Evolutionary conservation across 192 early-diverging fungal species (phyloP).

Genomic region (Coemansia sp.): DNA sequence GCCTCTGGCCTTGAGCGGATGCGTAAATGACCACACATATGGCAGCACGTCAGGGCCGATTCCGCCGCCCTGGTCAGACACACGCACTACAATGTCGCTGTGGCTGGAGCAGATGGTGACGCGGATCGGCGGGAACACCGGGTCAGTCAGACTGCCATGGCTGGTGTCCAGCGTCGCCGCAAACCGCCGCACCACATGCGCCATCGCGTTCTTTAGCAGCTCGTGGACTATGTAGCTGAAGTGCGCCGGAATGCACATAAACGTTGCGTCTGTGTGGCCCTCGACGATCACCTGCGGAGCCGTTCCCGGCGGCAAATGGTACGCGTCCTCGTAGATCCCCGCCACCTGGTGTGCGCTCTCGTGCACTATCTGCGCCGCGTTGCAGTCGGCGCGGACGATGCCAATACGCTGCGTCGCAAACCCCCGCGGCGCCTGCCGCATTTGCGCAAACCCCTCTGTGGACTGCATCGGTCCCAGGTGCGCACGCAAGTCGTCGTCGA

Average conservation of each 20-base stretch:
- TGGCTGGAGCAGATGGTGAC: slow-evolving; percentile 81
- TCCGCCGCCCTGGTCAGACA: slow-evolving; percentile 93
- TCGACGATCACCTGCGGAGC: slow-evolving; percentile 78
- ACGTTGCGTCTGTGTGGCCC: slow-evolving; percentile 70
- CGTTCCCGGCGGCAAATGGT: slow-evolving; percentile 46
- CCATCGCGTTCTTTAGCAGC: slow-evolving; percentile 85
- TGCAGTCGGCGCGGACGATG: slow-evolving; percentile 47
- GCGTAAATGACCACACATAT: slow-evolving; percentile 83
- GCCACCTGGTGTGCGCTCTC: slow-evolving; percentile 43
- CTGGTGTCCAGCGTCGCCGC: slow-evolving; percentile 22
- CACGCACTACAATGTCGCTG: slow-evolving; percentile 81
- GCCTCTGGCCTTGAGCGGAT: slow-evolving; percentile 62
- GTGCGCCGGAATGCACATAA: slow-evolving; percentile 95
- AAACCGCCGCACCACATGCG: slow-evolving; percentile 66
- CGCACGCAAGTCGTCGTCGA: slow-evolving; percentile 46
- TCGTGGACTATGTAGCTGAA: slow-evolving; percentile 94
- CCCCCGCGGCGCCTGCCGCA: slow-evolving; percentile 51
- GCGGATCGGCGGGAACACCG: slow-evolving; percentile 73
- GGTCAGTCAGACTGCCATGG: slow-evolving; percentile 4
- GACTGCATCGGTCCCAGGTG: slow-evolving; percentile 20
- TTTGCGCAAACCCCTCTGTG: slow-evolving; percentile 45
- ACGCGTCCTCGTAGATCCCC: slow-evolving; percentile 49
- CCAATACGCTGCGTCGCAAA: slow-evolving; percentile 58
- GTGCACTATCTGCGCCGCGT: slow-evolving; percentile 57
- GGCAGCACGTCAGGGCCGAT: slow-evolving; percentile 66